Percentiles rank a stretch among this genome's conserved stretches.
phyloP scores from a whole-genome alignment of 1,139 yeast genomes.

The Kurtzmaniella quercitrusa region DNA sequence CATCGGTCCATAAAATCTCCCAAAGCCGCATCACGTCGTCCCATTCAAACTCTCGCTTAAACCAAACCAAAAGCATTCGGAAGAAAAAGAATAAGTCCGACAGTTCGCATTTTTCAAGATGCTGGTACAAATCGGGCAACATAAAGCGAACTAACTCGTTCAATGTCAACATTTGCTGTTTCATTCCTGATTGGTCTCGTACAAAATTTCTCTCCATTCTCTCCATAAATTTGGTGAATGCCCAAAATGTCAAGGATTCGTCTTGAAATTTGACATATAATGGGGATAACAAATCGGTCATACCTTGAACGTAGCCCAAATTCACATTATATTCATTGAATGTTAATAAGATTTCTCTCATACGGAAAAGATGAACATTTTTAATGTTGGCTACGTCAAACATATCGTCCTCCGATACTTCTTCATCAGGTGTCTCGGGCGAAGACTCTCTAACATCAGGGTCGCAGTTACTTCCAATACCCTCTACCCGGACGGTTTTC shows the following conservation, averaged over 20 bases:
- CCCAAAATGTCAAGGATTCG: slow-evolving; percentile 83
- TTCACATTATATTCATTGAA: slow-evolving; percentile 81
- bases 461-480: slow-evolving; percentile 18
- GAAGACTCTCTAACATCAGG: slow-evolving; percentile 22
- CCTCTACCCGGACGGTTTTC: slow-evolving; percentile 20
- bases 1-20: slow-evolving; percentile 93
- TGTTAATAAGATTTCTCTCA: slow-evolving; percentile 79
- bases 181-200: slow-evolving; percentile 90
- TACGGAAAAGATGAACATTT: slow-evolving; percentile 63
- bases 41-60: slow-evolving; percentile 85
- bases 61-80: slow-evolving; percentile 94
- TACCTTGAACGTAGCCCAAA: slow-evolving; percentile 95
- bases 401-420: slow-evolving; percentile 44
- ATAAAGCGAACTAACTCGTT: slow-evolving; percentile 83
- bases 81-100: slow-evolving; percentile 89
- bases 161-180: slow-evolving; percentile 76
- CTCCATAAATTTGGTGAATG: slow-evolving; percentile 84
- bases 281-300: slow-evolving; percentile 92
- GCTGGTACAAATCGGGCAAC: slow-evolving; percentile 80
- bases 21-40: slow-evolving; percentile 74
- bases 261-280: slow-evolving; percentile 74
- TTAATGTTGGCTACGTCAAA: slow-evolving; percentile 48
- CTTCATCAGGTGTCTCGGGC: slow-evolving; percentile 47
- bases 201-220: slow-evolving; percentile 93
- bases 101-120: slow-evolving; percentile 82